These are phyloP conservation scores for Suillus weaverae DNA, from an alignment of 768 basidiomycete species.

Conservation along the genomic window DNA sequence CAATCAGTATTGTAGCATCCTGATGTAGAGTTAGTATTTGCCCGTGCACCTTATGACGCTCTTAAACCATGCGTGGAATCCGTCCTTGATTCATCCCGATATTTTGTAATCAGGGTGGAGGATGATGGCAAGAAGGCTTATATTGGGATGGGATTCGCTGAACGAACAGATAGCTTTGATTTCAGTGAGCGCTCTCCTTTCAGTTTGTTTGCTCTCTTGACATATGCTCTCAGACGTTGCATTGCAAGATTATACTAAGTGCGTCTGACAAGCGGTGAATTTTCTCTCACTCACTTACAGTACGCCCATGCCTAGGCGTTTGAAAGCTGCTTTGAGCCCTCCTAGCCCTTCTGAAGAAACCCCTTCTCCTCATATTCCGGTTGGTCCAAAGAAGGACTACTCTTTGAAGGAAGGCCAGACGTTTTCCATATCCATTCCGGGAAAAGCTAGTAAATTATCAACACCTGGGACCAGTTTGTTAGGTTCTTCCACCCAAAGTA, in stretches of 20 bases:
- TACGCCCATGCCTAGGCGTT: conserved; percentile 44
- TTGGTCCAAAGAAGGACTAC: conserved; percentile 90
- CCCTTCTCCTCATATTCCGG: conserved; percentile 67
- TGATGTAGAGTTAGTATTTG: conserved; percentile 65
- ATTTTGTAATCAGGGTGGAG: conserved; percentile 91
- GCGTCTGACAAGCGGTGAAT: conserved; percentile 11
- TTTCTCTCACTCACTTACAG: neutral
- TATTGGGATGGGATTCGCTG: conserved; percentile 91
- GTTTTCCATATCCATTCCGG: conserved; percentile 88
- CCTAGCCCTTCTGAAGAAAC: conserved; percentile 40
- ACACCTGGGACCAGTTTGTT: conserved; percentile 39
- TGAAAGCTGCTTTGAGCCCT: conserved; percentile 61
- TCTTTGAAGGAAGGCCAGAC: conserved; percentile 94
- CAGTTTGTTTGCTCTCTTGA: neutral
- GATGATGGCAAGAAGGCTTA: conserved; percentile 86
- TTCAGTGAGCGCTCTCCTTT: conserved; percentile 62
- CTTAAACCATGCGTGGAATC: conserved; percentile 85
- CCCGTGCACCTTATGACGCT: conserved; percentile 79
- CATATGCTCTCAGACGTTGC: conserved; percentile 62
- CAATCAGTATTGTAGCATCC: conserved; percentile 8
- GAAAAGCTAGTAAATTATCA: conserved; percentile 49
- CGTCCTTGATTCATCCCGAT: conserved; percentile 93
- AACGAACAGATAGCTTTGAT: conserved; percentile 87
- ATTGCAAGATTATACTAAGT: conserved; percentile 86
- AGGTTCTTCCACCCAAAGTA: conserved; percentile 30